Conservation (phyloP, 1,139 yeast species). For the Debaryomyces subglobosus region DNA sequence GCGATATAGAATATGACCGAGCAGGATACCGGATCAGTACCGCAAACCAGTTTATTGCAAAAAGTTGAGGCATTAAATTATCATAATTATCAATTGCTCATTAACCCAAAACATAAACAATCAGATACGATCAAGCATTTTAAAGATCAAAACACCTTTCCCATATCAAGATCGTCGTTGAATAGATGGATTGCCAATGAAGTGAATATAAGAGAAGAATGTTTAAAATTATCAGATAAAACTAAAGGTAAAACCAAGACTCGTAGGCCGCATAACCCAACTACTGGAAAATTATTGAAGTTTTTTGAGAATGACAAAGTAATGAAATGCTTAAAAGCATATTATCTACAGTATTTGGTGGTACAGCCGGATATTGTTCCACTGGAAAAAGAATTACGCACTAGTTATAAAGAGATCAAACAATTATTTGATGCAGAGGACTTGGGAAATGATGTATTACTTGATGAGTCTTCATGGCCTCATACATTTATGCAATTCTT, state of each 20-base stretch:
- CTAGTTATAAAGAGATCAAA: slow-evolving; percentile 15
- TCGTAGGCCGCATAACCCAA: slow-evolving; percentile 12
- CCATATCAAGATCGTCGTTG: slow-evolving; percentile 24
- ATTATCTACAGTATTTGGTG: slow-evolving; percentile 14
- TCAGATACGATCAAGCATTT: slow-evolving; percentile 23
- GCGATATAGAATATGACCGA: slow-evolving; percentile 2
- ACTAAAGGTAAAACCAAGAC: slow-evolving; percentile 13
- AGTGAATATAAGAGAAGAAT: slow-evolving; percentile 13
- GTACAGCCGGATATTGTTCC: slow-evolving; percentile 11
- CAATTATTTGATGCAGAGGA: slow-evolving; percentile 6
- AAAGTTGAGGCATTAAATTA: slow-evolving; percentile 21
- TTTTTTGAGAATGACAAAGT: slow-evolving; percentile 13
- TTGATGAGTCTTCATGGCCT: slow-evolving; percentile 16
- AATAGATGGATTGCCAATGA: slow-evolving; percentile 25
- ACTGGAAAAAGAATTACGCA: slow-evolving; percentile 15
- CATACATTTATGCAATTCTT: slow-evolving; percentile 11
- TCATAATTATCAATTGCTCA: slow-evolving; percentile 17
- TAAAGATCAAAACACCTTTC: slow-evolving; percentile 13
- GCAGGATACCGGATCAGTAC: slow-evolving; percentile 3
- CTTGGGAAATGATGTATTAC: neutral
- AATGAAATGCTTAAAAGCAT: slow-evolving; percentile 15
- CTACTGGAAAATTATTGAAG: slow-evolving; percentile 9
- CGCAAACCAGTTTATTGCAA: slow-evolving; percentile 18
- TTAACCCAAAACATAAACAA: slow-evolving; percentile 24
- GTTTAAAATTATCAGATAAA: slow-evolving; percentile 9